These are phyloP conservation scores for Pseudogymnoascus sp. DNA, from an alignment of 2,329 filamentous ascomycete genomes.

Conservation along the genomic window DNA sequence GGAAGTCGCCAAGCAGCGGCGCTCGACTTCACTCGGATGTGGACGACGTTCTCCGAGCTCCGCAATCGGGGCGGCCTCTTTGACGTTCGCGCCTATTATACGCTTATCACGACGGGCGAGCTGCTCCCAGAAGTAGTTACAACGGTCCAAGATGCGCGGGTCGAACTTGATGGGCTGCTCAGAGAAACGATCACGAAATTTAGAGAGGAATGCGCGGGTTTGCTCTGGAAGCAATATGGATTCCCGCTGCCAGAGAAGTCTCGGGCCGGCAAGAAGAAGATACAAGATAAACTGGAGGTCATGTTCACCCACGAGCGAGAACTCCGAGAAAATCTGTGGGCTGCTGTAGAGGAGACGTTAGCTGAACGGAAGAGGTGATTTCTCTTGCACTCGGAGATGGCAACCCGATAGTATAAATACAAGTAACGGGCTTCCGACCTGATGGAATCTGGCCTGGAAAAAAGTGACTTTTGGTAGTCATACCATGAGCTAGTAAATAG, in stretches of 20 bases:
- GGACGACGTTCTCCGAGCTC: constrained; percentile 51
- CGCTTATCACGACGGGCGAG: constrained; percentile 36
- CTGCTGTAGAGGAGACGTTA: constrained; percentile 47
- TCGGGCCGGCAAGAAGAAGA: constrained; percentile 44
- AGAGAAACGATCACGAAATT: constrained; percentile 57
- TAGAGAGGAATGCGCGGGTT: constrained; percentile 50
- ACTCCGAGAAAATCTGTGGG: constrained; percentile 52
- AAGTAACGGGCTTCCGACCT: background rate
- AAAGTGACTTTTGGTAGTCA: background rate
- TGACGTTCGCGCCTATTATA: constrained; percentile 37
- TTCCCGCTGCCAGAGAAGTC: constrained; percentile 31
- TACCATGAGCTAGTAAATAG: background rate
- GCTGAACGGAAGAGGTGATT: background rate
- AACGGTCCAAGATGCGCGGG: constrained; percentile 49
- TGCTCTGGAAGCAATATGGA: constrained; percentile 38
- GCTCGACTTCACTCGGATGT: constrained; percentile 59
- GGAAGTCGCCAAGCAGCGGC: constrained; percentile 47
- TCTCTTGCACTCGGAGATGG: background rate
- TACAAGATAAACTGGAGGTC: constrained; percentile 48
- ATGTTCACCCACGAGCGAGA: constrained; percentile 55
- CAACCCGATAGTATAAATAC: background rate
- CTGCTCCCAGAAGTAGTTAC: constrained; percentile 33
- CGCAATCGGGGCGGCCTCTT: constrained; percentile 43
- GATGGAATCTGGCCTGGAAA: background rate
- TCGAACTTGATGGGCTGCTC: constrained; percentile 57